Evolutionary conservation across 2,329 filamentous ascomycete genomes (phyloP), one percentile per base, ranked within the genome.

Genomic region (Zalaria obscura): DNA sequence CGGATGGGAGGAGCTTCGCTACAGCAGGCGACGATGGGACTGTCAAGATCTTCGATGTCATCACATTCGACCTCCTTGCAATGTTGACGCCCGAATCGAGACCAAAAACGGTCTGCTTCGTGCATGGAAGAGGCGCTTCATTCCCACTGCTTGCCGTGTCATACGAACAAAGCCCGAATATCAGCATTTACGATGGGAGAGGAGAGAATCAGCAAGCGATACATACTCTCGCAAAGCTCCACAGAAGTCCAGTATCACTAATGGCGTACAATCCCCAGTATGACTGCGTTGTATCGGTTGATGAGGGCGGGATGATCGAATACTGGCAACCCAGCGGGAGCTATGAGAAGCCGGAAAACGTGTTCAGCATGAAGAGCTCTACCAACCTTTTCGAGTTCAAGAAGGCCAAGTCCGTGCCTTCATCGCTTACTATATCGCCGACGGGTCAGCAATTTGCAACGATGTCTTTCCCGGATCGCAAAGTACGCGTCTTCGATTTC

Each of bases 331-430:
- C 91, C 0, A 75, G 74, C 47, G 78, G 76, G 2, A 78, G 69
- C 33, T 95, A 86, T 58, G 86, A 93, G 54, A 95, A 96, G 61
- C 91, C 91, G 0, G 80, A 87, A 50, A 86, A 77, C 40, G 87
- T 98, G 11, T 98, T 93, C 58, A 75, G 85, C 50, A 84, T 87
- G 65, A 98, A 98, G 64, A 93, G 86, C 56, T 80, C 83, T 1
- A 98, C 91, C 3, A 91, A 84, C 54, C 70, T 98, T 1, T 98
- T 96, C 55, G 89, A 94, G 40, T 96, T 98, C 67, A 96, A 93
- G 56, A 96, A 95, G 63, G 52, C 84, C 39, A 96, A 94, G 60
- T 83, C 87, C 0, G 75, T 81, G 1, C 88, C 89, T 0, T 76
- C 79, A 3, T 84, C 83, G 7, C 68, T 98, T 38, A 84, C 83